Evolutionary conservation across 2,329 filamentous ascomycete genomes (phyloP), one percentile per base, ranked within the genome.

Genomic region (Fusarium odoratissimum): DNA sequence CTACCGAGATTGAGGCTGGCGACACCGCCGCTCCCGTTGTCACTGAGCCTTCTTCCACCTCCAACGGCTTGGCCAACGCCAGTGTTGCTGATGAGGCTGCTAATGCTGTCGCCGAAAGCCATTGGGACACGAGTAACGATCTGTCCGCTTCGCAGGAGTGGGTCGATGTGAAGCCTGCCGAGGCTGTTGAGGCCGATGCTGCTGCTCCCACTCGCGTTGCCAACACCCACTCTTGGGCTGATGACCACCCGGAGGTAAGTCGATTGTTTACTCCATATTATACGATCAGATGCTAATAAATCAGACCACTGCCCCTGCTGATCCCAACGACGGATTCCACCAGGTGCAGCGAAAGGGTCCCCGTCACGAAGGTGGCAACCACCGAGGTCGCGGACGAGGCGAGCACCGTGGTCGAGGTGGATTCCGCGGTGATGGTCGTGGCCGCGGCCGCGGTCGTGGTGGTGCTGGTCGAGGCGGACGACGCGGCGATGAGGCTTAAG

Each of bases 191-290:
- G 85, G 91, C 92, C 9, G 93, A 96, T 69, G 90, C 86, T 51
- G 89, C 90, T 41, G 58, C 69, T 58, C 88, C 90, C 51, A 90
- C 89, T 11, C 84, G 84, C 13, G 81, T 84, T 42, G 79, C 83
- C 60, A 86, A 87, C 77, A 86, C 86, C 35, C 90, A 92, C 79
- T 94, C 91, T 77, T 97, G 93, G 93, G 93, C 93, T 31, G 94
- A 97, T 77, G 93, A 96, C 68, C 89, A 93, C 75, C 89, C 92
- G 23, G 89, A 85, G 79, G 86, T 88, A 79, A 75, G 84, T 78
- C 30, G 17, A 46, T 28, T 21, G 3, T 42, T 16, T 23, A 9
- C 21, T 41, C 23, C 11, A 17, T 10, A 21, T 16, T 37, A 30
- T 10, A 42, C 19, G 14, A 35, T 21, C 17, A 30, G 25, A 42